Base-by-base conservation (phyloP, 441 rosid genomes). In the Isatis lusitanica region DNA sequence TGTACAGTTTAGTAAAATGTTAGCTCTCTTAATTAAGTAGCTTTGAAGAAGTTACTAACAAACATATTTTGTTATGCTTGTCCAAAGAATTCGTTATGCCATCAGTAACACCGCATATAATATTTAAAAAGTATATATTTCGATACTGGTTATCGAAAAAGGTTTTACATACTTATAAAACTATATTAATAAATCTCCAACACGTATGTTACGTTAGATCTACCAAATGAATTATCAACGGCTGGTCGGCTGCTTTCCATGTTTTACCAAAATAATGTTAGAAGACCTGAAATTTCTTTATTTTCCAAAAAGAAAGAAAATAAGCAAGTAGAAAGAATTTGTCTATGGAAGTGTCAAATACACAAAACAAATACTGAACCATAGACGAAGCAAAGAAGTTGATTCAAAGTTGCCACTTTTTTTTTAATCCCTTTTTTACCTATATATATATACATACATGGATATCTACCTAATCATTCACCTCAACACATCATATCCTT, bases 371-470 rank as follows among this genome's bases (percentile, higher is more conserved):
- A 75, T 51, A 76, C 71, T 75, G 48, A 87, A 85, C 86, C 85
- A 64, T 68, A 63, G 51, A 55, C 17, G 83, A 89, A 89, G 89
- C 82, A 87, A 89, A 82, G 88, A 85, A 87, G 92, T 80, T 70
- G 88, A 86, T 87, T 83, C 86, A 74, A 46, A 47, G 72, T 42
- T 55, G 39, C 46, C 6, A 43, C 81, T 68, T 66, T 33, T 4
- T 75, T 73, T 47, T 40, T 6, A 47, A 42, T 15, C 5, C 39
- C 48, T 74, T 69, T 66, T 44, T 36, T 18, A 51, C 55, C 26
- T 74, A 78, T 85, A 84, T 77, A 81, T 59, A 75, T 8, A 50
- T 12, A 28, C 7, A 33, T 36, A 7, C 13, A 59, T 59, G 35
- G 9, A 63, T 18, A 52, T n/a, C 10, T 52, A 40, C 58, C 24